These are phyloP conservation scores for Russula compacta DNA, from an alignment of 768 basidiomycete genomes.

Conservation along the genomic window DNA sequence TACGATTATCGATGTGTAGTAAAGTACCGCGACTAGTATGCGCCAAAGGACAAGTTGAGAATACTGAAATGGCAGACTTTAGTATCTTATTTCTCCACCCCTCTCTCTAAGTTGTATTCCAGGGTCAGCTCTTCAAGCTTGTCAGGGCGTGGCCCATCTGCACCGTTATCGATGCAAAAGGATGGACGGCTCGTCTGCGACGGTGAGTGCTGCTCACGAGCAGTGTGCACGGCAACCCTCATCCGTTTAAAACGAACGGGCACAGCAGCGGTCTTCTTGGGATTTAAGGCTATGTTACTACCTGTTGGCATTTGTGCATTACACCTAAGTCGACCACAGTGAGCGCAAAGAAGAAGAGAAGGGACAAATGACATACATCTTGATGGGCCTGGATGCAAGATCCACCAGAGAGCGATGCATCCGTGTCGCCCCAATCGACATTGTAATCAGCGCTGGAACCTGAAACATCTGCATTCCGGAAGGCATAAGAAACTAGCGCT, in stretches of 20 bases:
- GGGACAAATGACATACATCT: neutral
- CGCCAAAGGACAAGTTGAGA: too few species aligned
- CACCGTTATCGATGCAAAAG: too few species aligned
- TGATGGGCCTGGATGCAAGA: neutral
- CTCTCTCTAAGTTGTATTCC: too few species aligned
- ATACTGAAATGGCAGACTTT: too few species aligned
- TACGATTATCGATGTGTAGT: too few species aligned
- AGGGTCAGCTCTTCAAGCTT: too few species aligned
- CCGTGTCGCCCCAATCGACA: neutral
- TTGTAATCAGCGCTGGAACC: neutral
- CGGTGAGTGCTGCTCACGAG: neutral
- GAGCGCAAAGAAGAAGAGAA: neutral
- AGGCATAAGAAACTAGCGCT: neutral
- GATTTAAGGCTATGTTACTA: too few species aligned
- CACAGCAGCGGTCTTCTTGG: neutral
- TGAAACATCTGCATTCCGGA: neutral
- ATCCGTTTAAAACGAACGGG: neutral
- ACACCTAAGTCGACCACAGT: neutral
- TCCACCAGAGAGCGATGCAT: neutral
- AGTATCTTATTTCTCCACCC: neutral
- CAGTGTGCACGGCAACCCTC: neutral
- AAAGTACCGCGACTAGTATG: neutral
- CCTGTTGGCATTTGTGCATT: too few species aligned
- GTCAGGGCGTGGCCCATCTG: too few species aligned
- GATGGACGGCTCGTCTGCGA: neutral